Base-by-base conservation (phyloP, 2,329 filamentous ascomycete species). In the Fusarium napiforme region DNA sequence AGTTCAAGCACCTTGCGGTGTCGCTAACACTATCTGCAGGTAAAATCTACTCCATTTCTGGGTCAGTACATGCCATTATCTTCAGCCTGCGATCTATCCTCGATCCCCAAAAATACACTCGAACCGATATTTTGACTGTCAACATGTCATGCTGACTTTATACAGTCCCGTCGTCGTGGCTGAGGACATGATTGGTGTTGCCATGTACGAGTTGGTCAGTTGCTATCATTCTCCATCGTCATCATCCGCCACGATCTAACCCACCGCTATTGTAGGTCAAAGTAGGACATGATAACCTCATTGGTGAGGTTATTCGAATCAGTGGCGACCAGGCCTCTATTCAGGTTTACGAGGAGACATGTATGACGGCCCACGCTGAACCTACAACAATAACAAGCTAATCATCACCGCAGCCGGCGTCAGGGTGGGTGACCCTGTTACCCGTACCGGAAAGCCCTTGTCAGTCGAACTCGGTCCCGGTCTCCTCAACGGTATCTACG, bases 261-360 rank as follows among this genome's bases (percentile, higher is more conserved):
- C 55, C 45, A 62, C 58, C 36, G 53, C 47, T 42, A 30, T 28
- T 64, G 19, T 43, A 96, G 93, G 95, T 97, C 83, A 93, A 90
- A 86, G 96, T 99, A 78, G 95, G 96, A 78, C 91, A 97, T 82
- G 94, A 97, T 81, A 90, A 93, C 81, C 91, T 99, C 69, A 93
- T 97, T 72, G 96, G 96, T 82, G 96, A 99, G 85, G 96, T 99
- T 84, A 99, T 99, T 88, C 93, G 96, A 83, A 97, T 99, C 85
- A 96, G 94, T 80, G 92, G 87, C 83, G 96, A 99, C 84, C 97
- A 96, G 86, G 95, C 95, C 78, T 97, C 95, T 56, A 97, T 99
- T 78, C 96, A 99, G 86, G 96, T 99, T 76, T 99, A 99, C 87
- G 96, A 99, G 84, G 96, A 99, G 86, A 99, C 96, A 78, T 94